phyloP scores from a whole-genome alignment of 306 rosid genomes.

The Cucumis sativus region Cucumber_9930_V3 NC_026657.2:30336001-30336500 shows the following conservation, averaged over 20 bases:
- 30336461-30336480: not conserved
- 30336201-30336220: constrained; percentile 20
- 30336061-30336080: too few species aligned
- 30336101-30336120: not conserved
- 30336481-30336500: not conserved
- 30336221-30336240: constrained; percentile 35
- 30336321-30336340: constrained; percentile 34
- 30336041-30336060: not conserved
- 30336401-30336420: not conserved
- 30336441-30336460: not conserved
- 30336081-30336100: not conserved
- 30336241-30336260: constrained; percentile 25
- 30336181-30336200: constrained; percentile 27
- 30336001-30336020: not conserved
- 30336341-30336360: not conserved
- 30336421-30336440: not conserved
- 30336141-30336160: constrained; percentile 46
- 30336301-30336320: constrained; percentile 29
- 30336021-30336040: not conserved
- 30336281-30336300: constrained; percentile 21
- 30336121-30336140: constrained; percentile 13
- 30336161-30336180: constrained; percentile 23
- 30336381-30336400: not conserved
- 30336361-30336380: not conserved
- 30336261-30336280: constrained; percentile 26